A percentile compares a stretch with the other conserved stretches of the same genome.
phyloP scores from a whole-genome alignment of 2,329 filamentous ascomycete genomes.

The Apiospora kogelbergensis region DNA sequence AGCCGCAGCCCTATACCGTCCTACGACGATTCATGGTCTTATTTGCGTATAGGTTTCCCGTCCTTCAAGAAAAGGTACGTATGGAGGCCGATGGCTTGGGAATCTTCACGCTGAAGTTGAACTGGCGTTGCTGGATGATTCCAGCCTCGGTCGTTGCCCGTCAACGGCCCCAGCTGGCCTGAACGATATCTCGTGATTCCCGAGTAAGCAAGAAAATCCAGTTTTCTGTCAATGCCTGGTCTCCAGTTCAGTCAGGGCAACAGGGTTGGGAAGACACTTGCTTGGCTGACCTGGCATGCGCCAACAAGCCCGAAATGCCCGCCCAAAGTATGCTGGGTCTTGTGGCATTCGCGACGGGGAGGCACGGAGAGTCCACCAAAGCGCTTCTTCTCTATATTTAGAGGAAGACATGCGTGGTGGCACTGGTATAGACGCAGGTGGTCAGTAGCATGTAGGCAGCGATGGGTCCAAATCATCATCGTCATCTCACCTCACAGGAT shows the following conservation, averaged over 20 bases:
- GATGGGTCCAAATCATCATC: neutral
- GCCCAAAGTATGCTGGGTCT: neutral
- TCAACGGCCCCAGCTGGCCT: neutral
- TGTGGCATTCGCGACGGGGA: no score
- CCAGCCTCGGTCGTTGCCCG: no score
- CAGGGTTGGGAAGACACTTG: neutral
- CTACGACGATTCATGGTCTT: neutral
- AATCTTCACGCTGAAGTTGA: neutral
- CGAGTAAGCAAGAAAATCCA: neutral
- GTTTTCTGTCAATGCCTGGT: neutral
- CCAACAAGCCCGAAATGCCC: neutral
- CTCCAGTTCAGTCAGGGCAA: neutral
- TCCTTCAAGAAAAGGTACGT: neutral
- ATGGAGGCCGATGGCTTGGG: neutral
- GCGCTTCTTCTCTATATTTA: neutral
- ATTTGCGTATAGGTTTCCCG: neutral
- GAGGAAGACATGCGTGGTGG: neutral
- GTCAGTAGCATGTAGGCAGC: neutral
- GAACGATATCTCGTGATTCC: neutral
- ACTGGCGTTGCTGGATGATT: neutral
- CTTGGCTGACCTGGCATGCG: neutral
- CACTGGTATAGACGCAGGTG: neutral
- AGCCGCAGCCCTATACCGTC: neutral
- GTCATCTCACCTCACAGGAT: neutral
- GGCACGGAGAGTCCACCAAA: neutral